phyloP scores from a whole-genome alignment of 2,329 filamentous ascomycete genomes.

The Thermoascus crustaceus region DNA sequence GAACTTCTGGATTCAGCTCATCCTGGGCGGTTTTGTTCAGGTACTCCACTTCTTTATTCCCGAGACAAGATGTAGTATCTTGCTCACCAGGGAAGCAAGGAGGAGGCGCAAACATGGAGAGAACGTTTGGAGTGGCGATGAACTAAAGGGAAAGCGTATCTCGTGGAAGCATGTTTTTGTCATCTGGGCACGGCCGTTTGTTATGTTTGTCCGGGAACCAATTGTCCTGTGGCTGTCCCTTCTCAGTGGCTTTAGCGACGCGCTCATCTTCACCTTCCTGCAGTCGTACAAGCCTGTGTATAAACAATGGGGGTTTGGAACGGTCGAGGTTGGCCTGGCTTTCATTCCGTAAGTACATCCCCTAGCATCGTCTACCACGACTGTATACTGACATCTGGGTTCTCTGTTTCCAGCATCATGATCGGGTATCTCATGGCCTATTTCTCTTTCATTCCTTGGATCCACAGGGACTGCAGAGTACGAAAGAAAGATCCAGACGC shows the following conservation, averaged over 20 bases:
- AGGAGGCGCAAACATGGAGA: conserved; percentile 46
- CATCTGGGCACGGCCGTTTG: conserved; percentile 54
- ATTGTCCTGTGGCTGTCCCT: conserved; percentile 56
- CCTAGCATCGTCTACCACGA: not conserved
- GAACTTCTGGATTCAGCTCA: conserved; percentile 58
- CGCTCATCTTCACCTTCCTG: conserved; percentile 59
- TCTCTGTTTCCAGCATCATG: conserved; percentile 30
- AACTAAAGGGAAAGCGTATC: conserved; percentile 53
- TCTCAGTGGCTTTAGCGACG: conserved; percentile 57
- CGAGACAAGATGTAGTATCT: conserved; percentile 51
- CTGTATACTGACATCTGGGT: not conserved
- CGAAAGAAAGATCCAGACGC: conserved; percentile 31
- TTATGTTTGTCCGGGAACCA: conserved; percentile 57
- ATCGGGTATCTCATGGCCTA: conserved; percentile 53
- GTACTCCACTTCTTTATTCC: conserved; percentile 42
- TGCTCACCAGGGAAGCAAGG: conserved; percentile 53
- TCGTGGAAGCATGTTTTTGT: conserved; percentile 47
- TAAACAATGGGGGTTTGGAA: conserved; percentile 50
- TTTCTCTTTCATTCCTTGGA: conserved; percentile 47
- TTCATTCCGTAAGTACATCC: conserved; percentile 43
- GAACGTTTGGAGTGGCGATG: conserved; percentile 64
- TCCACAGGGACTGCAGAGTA: conserved; percentile 36
- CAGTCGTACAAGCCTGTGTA: conserved; percentile 55
- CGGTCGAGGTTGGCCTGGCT: conserved; percentile 40
- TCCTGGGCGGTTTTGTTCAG: conserved; percentile 49